phyloP scores from a whole-genome alignment of 1,139 yeast genomes.

The Sugiyamaella xylanicola region DNA sequence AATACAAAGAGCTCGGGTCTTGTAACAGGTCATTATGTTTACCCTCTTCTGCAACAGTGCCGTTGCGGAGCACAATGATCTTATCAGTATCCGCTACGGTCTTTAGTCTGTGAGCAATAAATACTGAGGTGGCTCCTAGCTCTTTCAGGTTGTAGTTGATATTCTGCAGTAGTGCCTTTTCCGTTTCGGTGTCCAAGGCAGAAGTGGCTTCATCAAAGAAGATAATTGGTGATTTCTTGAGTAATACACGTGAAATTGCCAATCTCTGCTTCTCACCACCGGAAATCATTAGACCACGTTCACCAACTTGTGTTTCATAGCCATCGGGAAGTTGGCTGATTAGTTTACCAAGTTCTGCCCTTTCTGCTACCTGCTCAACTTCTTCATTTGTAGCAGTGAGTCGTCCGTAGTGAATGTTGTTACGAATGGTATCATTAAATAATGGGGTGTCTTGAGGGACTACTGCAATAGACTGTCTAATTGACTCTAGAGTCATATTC shows the following conservation, averaged over 20 bases:
- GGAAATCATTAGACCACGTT: conserved; percentile 96
- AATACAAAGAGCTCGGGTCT: conserved; percentile 61
- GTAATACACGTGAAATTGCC: conserved; percentile 84
- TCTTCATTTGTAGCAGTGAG: conserved; percentile 74
- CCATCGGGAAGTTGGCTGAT: conserved; percentile 82
- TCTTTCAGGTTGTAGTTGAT: conserved; percentile 64
- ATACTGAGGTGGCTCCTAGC: conserved; percentile 69
- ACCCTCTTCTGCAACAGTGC: conserved; percentile 85
- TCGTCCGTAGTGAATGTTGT: conserved; percentile 86
- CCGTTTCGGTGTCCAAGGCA: conserved; percentile 96
- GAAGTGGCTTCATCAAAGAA: conserved; percentile 98
- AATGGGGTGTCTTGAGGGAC: conserved; percentile 98
- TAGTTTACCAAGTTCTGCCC: conserved; percentile 68
- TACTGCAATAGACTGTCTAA: conserved; percentile 77
- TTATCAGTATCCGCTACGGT: conserved; percentile 95
- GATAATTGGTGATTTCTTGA: conserved; percentile 85
- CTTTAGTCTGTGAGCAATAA: conserved; percentile 90
- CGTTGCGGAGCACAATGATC: conserved; percentile 81
- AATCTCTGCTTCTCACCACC: conserved; percentile 98
- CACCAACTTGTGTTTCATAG: conserved; percentile 87
- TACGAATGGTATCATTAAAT: conserved; percentile 86
- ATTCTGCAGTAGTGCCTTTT: conserved; percentile 75
- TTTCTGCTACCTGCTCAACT: conserved; percentile 60
- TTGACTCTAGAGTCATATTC: conserved; percentile 70
- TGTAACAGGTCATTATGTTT: conserved; percentile 64